Evolutionary conservation across 441 rosid genomes (phyloP).

Genomic region (Sinapis alba): DNA sequence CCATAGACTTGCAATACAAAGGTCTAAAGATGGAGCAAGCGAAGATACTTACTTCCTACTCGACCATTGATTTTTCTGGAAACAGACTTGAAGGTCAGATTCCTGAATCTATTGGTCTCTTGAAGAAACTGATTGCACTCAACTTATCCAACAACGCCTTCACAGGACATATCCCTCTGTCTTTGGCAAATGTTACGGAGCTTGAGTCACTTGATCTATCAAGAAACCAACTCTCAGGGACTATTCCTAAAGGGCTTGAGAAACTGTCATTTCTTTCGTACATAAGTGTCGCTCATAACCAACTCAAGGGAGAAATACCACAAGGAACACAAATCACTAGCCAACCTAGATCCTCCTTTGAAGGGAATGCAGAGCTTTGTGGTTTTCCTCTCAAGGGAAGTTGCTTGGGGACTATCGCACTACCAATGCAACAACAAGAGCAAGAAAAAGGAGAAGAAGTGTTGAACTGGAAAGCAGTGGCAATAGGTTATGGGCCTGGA

Average conservation of each 20-base stretch:
- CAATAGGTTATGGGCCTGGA: not conserved
- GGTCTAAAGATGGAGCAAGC: not conserved
- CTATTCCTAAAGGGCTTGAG: conserved; percentile 33
- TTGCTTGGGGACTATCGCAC: conserved; percentile 12
- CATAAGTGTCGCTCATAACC: conserved; percentile 48
- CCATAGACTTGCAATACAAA: not conserved
- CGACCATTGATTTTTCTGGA: not conserved
- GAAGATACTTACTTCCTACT: not conserved
- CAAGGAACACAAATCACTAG: conserved; percentile 29
- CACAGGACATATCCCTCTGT: conserved; percentile 27
- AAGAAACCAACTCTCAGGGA: conserved; percentile 29
- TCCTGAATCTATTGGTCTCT: conserved; percentile 20
- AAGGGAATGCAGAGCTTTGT: conserved; percentile 45
- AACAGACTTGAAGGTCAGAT: conserved; percentile 37
- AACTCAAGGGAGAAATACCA: conserved; percentile 52
- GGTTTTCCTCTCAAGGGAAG: conserved; percentile 38
- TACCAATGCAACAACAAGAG: not conserved
- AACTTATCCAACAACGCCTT: conserved; percentile 43
- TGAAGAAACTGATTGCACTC: conserved; percentile 28
- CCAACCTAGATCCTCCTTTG: conserved; percentile 37
- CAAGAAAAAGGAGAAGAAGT: not conserved
- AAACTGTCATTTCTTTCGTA: conserved; percentile 10
- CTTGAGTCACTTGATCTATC: conserved; percentile 42
- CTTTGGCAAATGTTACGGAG: conserved; percentile 9
- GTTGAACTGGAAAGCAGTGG: not conserved